Base-by-base conservation (phyloP, 2,329 filamentous ascomycete species). In the Trichoderma sp. region DNA sequence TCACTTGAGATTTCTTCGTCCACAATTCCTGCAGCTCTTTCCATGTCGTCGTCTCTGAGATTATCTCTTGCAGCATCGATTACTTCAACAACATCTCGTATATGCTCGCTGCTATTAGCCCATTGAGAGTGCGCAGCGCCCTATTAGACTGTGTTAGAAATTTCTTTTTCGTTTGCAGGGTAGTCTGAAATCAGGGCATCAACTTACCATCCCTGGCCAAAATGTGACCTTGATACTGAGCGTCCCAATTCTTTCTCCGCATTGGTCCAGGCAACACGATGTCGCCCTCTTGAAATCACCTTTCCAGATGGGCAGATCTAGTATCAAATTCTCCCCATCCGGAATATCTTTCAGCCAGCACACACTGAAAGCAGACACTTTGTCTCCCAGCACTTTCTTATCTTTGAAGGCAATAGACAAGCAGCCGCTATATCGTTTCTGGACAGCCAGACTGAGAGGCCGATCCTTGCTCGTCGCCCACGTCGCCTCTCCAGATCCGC, bases 261-360 rank as follows among this genome's bases (percentile, higher is more conserved):
- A 85, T 61, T 72, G 82, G 73, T 78, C 81, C 73, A 77, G 75
- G 75, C 72, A 85, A 73, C 76, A 84, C 73, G 74, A 86, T 79
- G 78, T 90, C 83, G 74, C 91, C 11, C 81, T 78, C 34, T 80
- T 76, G 62, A 80, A 79, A 64, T 82, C 86, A 28, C 91, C 90
- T 76, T 89, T 90, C 88, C 90, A 94, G 3, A 94, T 86, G 6
- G 88, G 81, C 3, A 94, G 77, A 5, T 84, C 85, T 9, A 92
- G 75, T 0, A 85, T 88, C 57, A 84, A 82, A 67, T 90, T 85
- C 75, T 92, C 88, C 72, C 93, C 91, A 71, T 94, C 92, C 0
- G 85, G 81, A 0, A 94, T 83, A n/a, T 93, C 88, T 73, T 89
- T 88, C 20, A 93, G 83, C 91, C 91, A 93, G 2, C 92, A 81